Base-by-base conservation (phyloP, 163 green algal species). In the Botryococcus braunii region DNA sequence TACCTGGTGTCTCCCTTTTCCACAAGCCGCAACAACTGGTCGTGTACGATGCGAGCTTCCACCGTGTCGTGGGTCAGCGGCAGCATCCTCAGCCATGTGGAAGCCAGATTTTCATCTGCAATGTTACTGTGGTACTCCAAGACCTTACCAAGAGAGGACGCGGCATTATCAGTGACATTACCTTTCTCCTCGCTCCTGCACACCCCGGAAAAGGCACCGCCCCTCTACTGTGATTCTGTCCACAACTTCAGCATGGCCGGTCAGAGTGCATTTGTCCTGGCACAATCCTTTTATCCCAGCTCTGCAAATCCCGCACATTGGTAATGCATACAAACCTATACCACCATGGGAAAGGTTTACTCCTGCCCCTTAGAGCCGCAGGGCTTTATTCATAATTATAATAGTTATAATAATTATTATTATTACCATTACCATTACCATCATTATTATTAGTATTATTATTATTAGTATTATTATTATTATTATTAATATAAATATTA, bases 131-230 rank as follows among this genome's bases (percentile, higher is more conserved):
- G 79, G 71, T 85, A 72, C 63, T 89, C 77, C 62, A 96, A 62
- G 47, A 93, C 69, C 68, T 89, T 90, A 59, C 86, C 89, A 65
- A 96, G 78, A 0, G 87, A 70, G 4, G 71, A 73, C 11, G 91
- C 62, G 0, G 86, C 87, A 70, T 96, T 96, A 71, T 96, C 90
- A 11, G 86, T 91, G 4, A 85, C 90, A 72, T 83, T 77, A 69
- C 82, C 78, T 67, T 93, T 91, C 43, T 95, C 87, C 9, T 93
- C 92, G 35, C 37, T 52, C 58, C 73, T 74, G 62, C 50, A 25
- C 50, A 61, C 9, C 31, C 50, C 50, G 34, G 50, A 25, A 61
- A 25, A 27, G 11, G 7, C 56, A 49, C 62, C 21, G 50, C 61
- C 62, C 65, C 68, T 79, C 38, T 52, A 27, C 13, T 27, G 13